Evolutionary conservation across 2,329 filamentous ascomycete species (phyloP), one percentile per base, ranked within the genome.

Genomic region (Monosporascus sp.): DNA sequence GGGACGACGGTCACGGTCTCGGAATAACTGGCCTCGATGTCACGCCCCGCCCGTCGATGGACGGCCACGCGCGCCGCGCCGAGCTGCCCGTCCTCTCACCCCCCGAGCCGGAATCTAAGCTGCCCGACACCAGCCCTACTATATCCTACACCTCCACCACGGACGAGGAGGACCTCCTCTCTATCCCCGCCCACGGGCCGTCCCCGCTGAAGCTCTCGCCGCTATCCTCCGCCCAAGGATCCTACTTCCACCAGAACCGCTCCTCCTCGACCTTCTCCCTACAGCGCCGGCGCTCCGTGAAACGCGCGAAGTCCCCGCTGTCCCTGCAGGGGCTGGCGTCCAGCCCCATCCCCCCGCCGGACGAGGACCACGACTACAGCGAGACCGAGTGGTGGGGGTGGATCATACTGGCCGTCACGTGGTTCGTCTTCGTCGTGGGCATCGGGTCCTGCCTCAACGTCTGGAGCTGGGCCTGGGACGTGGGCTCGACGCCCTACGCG

Each of bases 401-500:
- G 90, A 87, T 96, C 7, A 87, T 99, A 48, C 76, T 99, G 35
- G 75, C 88, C 41, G 87, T 90, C 47, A 99, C 95, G 0, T 99
- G 95, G 94, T 75, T 95, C 45, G 91, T 97, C 25, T 97, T 99
- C 69, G 91, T 97, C 20, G 84, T 94, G 1, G 94, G 94, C 35
- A 97, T 99, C 89, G 94, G 94, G 50, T 96, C 89, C 49, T 97
- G 91, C 69, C 80, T 97, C 46, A 93, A 89, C 22, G 85, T 97
- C 22, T 99, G 94, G 94, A 94, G 87, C 70, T 99, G 94, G 94
- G 94, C 94, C 2, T 99, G 94, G 94, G 93, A 97, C 74, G 93
- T 97, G 2, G 93, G 93, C 46, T 91, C 93, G 70, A 97, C 91
- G 36, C 93, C 93, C 0, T 96, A 96, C 71, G 93, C 93, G 51